Evolutionary conservation across 305 asterid species (phyloP).

Genomic region (Fraxinus baroniana): DNA sequence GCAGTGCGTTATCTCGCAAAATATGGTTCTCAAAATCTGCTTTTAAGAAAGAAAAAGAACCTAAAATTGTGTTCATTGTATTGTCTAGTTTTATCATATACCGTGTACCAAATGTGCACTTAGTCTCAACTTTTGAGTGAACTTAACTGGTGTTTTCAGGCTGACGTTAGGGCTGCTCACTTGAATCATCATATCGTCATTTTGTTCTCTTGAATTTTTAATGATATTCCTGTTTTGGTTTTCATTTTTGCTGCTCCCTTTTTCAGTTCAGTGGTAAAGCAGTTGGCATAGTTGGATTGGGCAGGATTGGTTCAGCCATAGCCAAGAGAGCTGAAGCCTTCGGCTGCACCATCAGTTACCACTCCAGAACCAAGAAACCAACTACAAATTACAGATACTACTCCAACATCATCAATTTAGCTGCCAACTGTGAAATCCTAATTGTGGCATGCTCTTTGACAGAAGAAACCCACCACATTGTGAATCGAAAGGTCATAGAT

Average conservation of each 20-base stretch:
- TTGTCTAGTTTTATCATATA: too few species aligned
- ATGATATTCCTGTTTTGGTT: not conserved
- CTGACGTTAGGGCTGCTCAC: too few species aligned
- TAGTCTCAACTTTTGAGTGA: not conserved
- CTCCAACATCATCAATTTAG: conserved; percentile 41
- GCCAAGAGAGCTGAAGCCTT: conserved; percentile 78
- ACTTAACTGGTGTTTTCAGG: not conserved
- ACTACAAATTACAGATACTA: conserved; percentile 51
- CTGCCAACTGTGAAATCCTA: conserved; percentile 52
- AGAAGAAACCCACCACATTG: conserved; percentile 51
- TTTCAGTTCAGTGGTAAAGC: conserved; percentile 76
- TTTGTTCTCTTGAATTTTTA: not conserved
- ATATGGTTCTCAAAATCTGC: not conserved
- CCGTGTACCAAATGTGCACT: not conserved
- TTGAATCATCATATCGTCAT: too few species aligned
- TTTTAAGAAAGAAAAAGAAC: not conserved
- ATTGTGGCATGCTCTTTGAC: conserved; percentile 65
- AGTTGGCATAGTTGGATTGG: conserved; percentile 73
- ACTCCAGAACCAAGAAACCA: conserved; percentile 20
- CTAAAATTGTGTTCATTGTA: too few species aligned
- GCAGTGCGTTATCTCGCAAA: not conserved
- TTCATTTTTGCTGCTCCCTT: not conserved
- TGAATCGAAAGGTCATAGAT: conserved; percentile 45
- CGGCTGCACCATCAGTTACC: conserved; percentile 63
- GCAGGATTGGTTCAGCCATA: conserved; percentile 79